These are phyloP conservation scores for Rhynchospora tenuis DNA, from an alignment of 176 grass and related monocot genomes.

Conservation along the genomic window DNA sequence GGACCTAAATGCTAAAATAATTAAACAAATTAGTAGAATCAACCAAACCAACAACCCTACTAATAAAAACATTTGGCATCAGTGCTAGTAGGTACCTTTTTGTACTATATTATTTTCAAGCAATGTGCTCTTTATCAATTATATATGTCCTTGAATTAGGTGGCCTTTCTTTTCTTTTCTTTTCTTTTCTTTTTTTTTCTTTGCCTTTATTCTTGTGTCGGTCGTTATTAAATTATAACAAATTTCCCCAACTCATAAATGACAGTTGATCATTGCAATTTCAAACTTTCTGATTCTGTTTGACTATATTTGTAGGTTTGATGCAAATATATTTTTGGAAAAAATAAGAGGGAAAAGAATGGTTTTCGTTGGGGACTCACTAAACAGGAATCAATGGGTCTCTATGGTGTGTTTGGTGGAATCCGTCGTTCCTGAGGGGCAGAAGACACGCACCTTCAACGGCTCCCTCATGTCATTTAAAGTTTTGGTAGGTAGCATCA, in stretches of 20 bases:
- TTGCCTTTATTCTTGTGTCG: background rate
- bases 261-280: background rate
- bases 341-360: slow-evolving; percentile 65
- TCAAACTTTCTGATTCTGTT: background rate
- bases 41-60: background rate
- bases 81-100: background rate
- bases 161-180: background rate
- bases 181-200: background rate
- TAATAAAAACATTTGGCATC: background rate
- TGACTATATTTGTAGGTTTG: slow-evolving; percentile 49
- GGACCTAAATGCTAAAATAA: background rate
- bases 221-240: background rate
- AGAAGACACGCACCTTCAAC: slow-evolving; percentile 40
- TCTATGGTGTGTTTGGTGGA: slow-evolving; percentile 95
- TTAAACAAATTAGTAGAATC: background rate
- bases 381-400: slow-evolving; percentile 95
- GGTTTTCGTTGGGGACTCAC: slow-evolving; percentile 84
- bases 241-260: background rate
- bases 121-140: background rate
- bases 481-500: slow-evolving; percentile 40
- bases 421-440: slow-evolving; percentile 36
- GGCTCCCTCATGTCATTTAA: slow-evolving; percentile 77
- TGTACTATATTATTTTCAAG: background rate
- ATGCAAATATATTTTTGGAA: slow-evolving; percentile 49
- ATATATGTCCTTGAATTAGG: background rate